These are phyloP conservation scores for Clonostachys rhizophaga DNA, from an alignment of 2,329 filamentous ascomycete species.

Conservation along the genomic window DNA sequence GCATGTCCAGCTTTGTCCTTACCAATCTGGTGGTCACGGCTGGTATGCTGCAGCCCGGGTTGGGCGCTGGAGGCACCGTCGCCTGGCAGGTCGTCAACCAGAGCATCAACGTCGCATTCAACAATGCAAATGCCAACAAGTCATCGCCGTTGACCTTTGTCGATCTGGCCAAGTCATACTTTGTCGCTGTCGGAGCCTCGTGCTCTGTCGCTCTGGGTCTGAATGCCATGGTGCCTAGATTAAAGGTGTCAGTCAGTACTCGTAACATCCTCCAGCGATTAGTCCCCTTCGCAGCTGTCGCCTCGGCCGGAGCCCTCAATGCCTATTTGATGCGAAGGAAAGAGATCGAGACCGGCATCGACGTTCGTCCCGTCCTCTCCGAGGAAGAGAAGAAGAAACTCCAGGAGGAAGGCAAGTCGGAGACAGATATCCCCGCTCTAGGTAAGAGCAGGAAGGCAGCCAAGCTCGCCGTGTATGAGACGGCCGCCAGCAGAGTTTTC, in stretches of 20 bases:
- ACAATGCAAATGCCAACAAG: slow-evolving; percentile 97
- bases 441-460: slow-evolving; percentile 88
- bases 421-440: slow-evolving; percentile 63
- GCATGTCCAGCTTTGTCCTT: slow-evolving; percentile 94
- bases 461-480: slow-evolving; percentile 85
- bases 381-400: slow-evolving; percentile 61
- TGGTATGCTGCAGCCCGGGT: slow-evolving; percentile 91
- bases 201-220: slow-evolving; percentile 92
- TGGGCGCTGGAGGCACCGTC: slow-evolving; percentile 77
- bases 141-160: slow-evolving; percentile 79
- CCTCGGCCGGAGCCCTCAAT: slow-evolving; percentile 85
- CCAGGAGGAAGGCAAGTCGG: slow-evolving; percentile 52
- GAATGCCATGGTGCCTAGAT: slow-evolving; percentile 81
- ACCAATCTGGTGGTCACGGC: slow-evolving; percentile 93
- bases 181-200: slow-evolving; percentile 85
- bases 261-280: slow-evolving; percentile 76
- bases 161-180: slow-evolving; percentile 84
- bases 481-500: slow-evolving; percentile 82
- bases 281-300: slow-evolving; percentile 93
- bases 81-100: slow-evolving; percentile 97
- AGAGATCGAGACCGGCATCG: slow-evolving; percentile 89
- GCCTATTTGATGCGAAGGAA: slow-evolving; percentile 97
- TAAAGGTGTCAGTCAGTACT: slow-evolving; percentile 75
- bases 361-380: slow-evolving; percentile 80
- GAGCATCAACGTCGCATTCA: slow-evolving; percentile 96